Conservation (phyloP, 2,329 filamentous ascomycete genomes). For the Torrubiella hemipterigena region DNA sequence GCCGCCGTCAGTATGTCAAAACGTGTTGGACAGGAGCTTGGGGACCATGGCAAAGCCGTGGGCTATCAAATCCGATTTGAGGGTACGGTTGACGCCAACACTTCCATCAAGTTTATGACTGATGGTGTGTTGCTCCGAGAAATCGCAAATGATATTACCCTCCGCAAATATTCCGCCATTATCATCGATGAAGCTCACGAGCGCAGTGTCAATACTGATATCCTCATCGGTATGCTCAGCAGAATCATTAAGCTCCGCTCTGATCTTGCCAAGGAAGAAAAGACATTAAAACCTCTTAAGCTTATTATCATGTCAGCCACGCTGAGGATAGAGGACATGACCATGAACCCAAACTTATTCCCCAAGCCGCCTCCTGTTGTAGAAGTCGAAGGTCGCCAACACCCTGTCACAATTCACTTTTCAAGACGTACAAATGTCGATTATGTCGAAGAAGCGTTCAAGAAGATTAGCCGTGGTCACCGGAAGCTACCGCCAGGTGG, state of each 20-base stretch:
- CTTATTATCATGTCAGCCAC: conserved; percentile 98
- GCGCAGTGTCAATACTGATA: conserved; percentile 93
- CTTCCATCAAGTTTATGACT: conserved; percentile 97
- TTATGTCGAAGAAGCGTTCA: conserved; percentile 82
- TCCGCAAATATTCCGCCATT: conserved; percentile 85
- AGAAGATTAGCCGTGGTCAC: conserved; percentile 79
- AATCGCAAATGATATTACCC: conserved; percentile 75
- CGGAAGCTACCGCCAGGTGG: conserved; percentile 80
- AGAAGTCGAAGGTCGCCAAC: conserved; percentile 84
- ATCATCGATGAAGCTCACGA: conserved; percentile 97
- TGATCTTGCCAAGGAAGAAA: conserved; percentile 60
- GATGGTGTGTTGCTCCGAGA: conserved; percentile 92
- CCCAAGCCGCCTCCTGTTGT: conserved; percentile 67
- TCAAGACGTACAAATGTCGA: conserved; percentile 70
- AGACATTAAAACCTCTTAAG: conserved; percentile 67
- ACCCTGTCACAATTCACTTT: conserved; percentile 83
- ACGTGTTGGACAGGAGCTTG: conserved; percentile 77
- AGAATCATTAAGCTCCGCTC: conserved; percentile 77
- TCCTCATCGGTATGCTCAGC: conserved; percentile 94
- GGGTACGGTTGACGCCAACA: conserved; percentile 65
- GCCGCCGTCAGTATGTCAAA: conserved; percentile 95
- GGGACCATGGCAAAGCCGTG: conserved; percentile 62
- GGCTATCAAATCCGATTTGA: conserved; percentile 96
- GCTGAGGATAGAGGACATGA: conserved; percentile 79
- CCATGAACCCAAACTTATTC: conserved; percentile 73